Evolutionary conservation across 2,329 filamentous ascomycete genomes (phyloP).

Genomic region (Ophiostoma himal-ulmi): DNA sequence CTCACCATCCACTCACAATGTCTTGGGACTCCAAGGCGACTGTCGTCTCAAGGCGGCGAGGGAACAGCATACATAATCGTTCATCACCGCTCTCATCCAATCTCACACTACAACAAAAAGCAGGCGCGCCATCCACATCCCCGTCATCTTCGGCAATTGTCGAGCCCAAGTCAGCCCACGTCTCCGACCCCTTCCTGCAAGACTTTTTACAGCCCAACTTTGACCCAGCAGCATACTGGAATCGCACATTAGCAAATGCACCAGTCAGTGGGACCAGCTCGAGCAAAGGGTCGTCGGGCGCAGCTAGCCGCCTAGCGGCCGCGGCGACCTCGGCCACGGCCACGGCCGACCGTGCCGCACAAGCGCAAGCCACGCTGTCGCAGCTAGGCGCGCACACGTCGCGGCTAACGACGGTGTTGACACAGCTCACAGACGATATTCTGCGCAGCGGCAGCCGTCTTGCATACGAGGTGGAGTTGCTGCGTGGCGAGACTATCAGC

Average conservation of each 20-base stretch:
- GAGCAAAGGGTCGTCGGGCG: constrained; percentile 8
- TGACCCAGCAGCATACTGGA: constrained; percentile 80
- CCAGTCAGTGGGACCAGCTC: constrained; percentile 28
- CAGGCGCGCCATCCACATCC: neutral
- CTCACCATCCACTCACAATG: constrained; percentile 28
- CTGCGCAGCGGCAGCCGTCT: constrained; percentile 79
- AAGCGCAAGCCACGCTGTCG: constrained; percentile 77
- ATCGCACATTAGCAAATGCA: constrained; percentile 63
- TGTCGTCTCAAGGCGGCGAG: constrained; percentile 36
- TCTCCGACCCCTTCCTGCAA: constrained; percentile 65
- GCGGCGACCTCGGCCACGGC: constrained; percentile 25
- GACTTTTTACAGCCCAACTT: constrained; percentile 77
- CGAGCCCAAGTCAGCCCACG: constrained; percentile 53
- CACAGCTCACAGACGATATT: constrained; percentile 90
- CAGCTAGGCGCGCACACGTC: constrained; percentile 86
- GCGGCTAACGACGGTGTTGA: constrained; percentile 72
- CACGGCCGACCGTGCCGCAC: constrained; percentile 55
- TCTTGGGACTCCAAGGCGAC: constrained; percentile 38
- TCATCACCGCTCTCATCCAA: constrained; percentile 32
- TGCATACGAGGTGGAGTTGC: constrained; percentile 88
- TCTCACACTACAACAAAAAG: constrained; percentile 37
- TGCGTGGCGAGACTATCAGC: constrained; percentile 81
- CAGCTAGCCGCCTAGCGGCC: constrained; percentile 20
- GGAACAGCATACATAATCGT: constrained; percentile 42
- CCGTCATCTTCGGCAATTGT: neutral